These are phyloP conservation scores for Nyssa sinensis DNA, from an alignment of 148 eudicot genomes.

Conservation along the genomic window DNA sequence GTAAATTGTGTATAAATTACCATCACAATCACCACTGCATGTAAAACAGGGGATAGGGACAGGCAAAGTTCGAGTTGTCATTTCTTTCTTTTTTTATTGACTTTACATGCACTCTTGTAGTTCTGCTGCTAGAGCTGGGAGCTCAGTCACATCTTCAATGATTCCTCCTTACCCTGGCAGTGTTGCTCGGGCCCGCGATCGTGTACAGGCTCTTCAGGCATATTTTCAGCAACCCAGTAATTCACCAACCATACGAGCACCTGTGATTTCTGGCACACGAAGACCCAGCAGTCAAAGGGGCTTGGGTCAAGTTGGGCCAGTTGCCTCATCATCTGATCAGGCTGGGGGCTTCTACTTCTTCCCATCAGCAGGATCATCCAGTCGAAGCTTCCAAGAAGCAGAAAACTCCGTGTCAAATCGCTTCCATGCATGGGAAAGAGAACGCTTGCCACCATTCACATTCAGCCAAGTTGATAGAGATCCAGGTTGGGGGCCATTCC, in stretches of 20 bases:
- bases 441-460: constrained; percentile 40
- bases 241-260: constrained; percentile 46
- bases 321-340: constrained; percentile 65
- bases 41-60: neutral
- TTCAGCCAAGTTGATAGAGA: constrained; percentile 56
- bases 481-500: constrained; percentile 56
- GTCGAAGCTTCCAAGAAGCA: constrained; percentile 49
- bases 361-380: constrained; percentile 55
- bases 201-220: constrained; percentile 81
- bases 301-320: constrained; percentile 40
- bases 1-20: neutral
- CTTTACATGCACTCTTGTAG: constrained; percentile 26
- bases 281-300: constrained; percentile 61
- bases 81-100: neutral
- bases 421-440: constrained; percentile 65
- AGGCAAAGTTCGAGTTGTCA: neutral
- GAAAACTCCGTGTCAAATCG: constrained; percentile 44
- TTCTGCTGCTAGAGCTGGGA: constrained; percentile 64
- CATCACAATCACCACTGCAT: neutral
- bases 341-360: constrained; percentile 55
- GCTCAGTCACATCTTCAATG: constrained; percentile 63
- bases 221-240: constrained; percentile 70
- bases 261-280: constrained; percentile 41
- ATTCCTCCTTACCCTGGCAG: constrained; percentile 81
- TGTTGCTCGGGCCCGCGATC: constrained; percentile 82